Base-by-base conservation (phyloP, 768 basidiomycete genomes). In the Leccinum subgranulosum region DNA sequence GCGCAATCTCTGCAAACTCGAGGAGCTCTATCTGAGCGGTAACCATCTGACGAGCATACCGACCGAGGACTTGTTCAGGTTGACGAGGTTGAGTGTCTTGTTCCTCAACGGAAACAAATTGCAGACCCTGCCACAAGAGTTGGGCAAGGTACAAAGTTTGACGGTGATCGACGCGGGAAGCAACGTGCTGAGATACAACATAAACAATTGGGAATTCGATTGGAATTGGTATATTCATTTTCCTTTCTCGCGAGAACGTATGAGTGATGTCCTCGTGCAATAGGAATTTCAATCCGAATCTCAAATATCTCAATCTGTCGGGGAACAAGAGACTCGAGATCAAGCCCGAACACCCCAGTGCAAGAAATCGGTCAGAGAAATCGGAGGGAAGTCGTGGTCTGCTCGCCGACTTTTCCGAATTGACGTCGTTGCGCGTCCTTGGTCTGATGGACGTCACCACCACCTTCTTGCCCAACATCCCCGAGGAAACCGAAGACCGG, bases 181-280 rank as follows among this genome's bases (percentile, higher is more conserved):
- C 70, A 99, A 99, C 70, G 73, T 85, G 53, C 77, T 99, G 73
- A 92, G 90, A 81, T 98, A 98, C 74, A 99, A 98, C 69, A 94
- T 97, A 64, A 90, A 92, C 64, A 99, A 99, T 67, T 94, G 88
- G 88, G 92, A 96, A 70, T 98, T 94, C 72, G 97, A 99, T 74
- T 98, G 95, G 95, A 98, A 99, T 70, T 98, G 97, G 96, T 96
- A 62, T 50, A 84, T 23, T 21, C 27, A 1, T 25, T 6, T 19
- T 33, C 21, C 43, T 31, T 59, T 49, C 53, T 14, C 33, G 17
- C 2, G 1, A 2, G 21, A 55, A 21, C 21, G 48, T 29, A 11
- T n/a, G 45, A 51, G 57, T 58, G 43, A 63, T 6, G 1, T 19
- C 11, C 4, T 53, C 21, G 34, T 55, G 6, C 58, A 11, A 7